A percentile compares a stretch with the other conserved stretches of the same genome.
phyloP scores from a whole-genome alignment of 805 yeast genomes.

The Saccharomyces mikatae region DNA sequence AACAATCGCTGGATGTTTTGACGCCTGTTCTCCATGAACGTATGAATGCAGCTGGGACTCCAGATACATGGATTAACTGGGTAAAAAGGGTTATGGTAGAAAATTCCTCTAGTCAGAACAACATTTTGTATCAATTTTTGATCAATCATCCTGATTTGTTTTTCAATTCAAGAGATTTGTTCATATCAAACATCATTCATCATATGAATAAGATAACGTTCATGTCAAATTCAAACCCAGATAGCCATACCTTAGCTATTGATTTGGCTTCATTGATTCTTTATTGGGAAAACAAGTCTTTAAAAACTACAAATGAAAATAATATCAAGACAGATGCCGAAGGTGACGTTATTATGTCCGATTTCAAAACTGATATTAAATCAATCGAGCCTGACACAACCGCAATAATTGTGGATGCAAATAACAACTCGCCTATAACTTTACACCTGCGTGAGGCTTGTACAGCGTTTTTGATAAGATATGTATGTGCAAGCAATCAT shows the following conservation, averaged over 20 bases:
- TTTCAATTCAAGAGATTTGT: constrained; percentile 79
- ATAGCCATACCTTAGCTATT: constrained; percentile 77
- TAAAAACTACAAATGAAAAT: constrained; percentile 5
- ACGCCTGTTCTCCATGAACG: constrained; percentile 81
- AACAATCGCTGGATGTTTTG: constrained; percentile 76
- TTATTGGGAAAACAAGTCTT: constrained; percentile 69
- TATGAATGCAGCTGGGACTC: constrained; percentile 43
- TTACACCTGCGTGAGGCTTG: constrained; percentile 81
- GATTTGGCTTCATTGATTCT: constrained; percentile 81
- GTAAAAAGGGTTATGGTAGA: constrained; percentile 88
- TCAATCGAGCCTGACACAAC: constrained; percentile 30
- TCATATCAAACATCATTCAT: constrained; percentile 77
- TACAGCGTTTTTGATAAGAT: constrained; percentile 78
- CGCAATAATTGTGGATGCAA: constrained; percentile 1
- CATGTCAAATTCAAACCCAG: constrained; percentile 65
- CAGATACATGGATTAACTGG: constrained; percentile 79
- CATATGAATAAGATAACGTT: constrained; percentile 88
- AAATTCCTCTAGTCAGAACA: constrained; percentile 78
- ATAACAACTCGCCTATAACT: constrained; percentile 40
- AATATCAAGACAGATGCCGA: constrained; percentile 15
- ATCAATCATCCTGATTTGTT: constrained; percentile 80
- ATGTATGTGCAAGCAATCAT: constrained; percentile 78
- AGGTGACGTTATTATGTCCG: constrained; percentile 23
- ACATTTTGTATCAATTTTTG: constrained; percentile 81
- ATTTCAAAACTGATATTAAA: background rate